A percentile compares a stretch with the other conserved stretches of the same genome.
These are phyloP conservation scores for Akanthomyces lecanii DNA, from an alignment of 2,329 filamentous ascomycete genomes.

Conservation along the genomic window DNA sequence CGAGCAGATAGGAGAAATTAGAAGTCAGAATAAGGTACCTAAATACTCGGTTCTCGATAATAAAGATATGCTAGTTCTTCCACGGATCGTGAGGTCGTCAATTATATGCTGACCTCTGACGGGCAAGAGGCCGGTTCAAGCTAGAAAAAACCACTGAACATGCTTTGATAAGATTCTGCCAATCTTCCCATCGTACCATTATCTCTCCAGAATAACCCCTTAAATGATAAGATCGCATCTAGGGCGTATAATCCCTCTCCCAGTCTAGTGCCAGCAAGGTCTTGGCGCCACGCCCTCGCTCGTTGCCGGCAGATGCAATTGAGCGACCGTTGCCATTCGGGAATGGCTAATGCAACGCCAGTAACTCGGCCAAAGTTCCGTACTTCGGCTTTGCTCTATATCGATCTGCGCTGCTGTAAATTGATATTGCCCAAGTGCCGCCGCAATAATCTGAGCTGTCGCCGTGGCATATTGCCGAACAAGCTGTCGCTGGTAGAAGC, in stretches of 20 bases:
- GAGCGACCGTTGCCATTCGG: neutral
- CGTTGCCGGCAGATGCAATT: neutral
- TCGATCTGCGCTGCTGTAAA: constrained; percentile 15
- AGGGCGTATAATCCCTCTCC: neutral
- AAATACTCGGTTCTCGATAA: neutral
- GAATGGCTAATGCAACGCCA: neutral
- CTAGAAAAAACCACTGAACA: constrained; percentile 5
- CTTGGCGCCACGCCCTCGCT: neutral
- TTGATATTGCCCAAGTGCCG: constrained; percentile 26
- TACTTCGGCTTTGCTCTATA: neutral
- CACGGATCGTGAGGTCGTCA: neutral
- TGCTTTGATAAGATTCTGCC: constrained; percentile 5
- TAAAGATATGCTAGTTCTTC: neutral
- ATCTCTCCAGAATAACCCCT: neutral
- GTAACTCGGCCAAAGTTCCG: constrained; percentile 1
- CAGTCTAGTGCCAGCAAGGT: neutral
- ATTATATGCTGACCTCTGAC: neutral
- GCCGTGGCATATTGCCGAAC: constrained; percentile 23
- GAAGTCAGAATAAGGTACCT: neutral
- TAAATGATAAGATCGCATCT: neutral
- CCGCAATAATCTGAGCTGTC: constrained; percentile 22
- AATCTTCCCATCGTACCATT: neutral
- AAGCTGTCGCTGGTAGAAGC: constrained; percentile 24
- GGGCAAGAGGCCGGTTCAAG: neutral
- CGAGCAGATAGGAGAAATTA: too few species aligned